A percentile compares a stretch with the other conserved stretches of the same genome.
Conservation (phyloP, 176 grass and related monocot genomes). For the Pontederia crassipes region DNA sequence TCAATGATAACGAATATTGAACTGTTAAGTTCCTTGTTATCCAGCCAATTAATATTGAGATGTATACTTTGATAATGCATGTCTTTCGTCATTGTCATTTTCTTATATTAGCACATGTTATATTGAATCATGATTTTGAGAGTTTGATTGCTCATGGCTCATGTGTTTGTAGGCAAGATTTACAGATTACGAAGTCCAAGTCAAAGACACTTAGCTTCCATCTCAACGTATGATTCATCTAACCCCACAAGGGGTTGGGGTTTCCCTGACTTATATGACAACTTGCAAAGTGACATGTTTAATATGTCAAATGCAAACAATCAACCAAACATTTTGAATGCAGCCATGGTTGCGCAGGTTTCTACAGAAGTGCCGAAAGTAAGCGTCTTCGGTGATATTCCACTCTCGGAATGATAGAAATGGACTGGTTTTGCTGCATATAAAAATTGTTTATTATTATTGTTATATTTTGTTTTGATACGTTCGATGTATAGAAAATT, state of each 20-base stretch:
- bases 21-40: no score
- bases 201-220: constrained; percentile 50
- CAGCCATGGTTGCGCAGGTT: constrained; percentile 1
- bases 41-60: no score
- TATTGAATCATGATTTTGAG: no score
- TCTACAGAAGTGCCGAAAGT: constrained; percentile 22
- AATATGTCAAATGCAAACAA: constrained; percentile 22
- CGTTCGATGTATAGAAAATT: no score
- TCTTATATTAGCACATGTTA: no score
- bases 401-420: background rate
- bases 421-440: background rate
- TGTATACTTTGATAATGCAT: no score
- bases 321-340: constrained; percentile 19
- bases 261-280: constrained; percentile 58
- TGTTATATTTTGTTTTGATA: no score
- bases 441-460: no score
- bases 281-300: constrained; percentile 15
- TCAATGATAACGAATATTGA: no score
- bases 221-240: constrained; percentile 72
- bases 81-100: no score
- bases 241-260: constrained; percentile 80
- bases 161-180: constrained; percentile 50
- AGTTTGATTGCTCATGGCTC: constrained; percentile 11
- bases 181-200: constrained; percentile 76
- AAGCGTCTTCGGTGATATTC: background rate